Conservation (phyloP, 352 stramenopile species). For the Pythium utonaiense region DNA sequence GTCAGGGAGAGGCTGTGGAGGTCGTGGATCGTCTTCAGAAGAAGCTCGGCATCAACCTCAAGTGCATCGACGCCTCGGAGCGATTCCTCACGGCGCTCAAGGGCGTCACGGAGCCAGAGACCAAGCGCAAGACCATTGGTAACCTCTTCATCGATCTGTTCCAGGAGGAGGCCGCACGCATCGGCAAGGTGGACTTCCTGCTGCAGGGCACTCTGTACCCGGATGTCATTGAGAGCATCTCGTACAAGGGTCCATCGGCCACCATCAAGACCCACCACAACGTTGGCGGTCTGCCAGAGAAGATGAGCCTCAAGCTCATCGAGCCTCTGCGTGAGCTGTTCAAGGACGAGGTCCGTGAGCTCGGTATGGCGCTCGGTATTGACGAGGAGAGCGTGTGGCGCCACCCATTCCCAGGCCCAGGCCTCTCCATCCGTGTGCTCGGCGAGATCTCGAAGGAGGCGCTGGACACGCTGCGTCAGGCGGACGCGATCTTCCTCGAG, state of each 20-base stretch:
- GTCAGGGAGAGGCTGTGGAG: constrained; percentile 93
- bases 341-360: constrained; percentile 98
- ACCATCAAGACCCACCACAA: constrained; percentile 99
- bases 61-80: constrained; percentile 95
- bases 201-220: constrained; percentile 99
- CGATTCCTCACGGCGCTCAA: constrained; percentile 93
- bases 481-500: constrained; percentile 98
- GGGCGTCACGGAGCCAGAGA: constrained; percentile 96
- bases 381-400: constrained; percentile 97
- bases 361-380: constrained; percentile 97
- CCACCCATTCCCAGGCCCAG: constrained; percentile 98
- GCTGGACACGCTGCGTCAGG: constrained; percentile 95
- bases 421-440: constrained; percentile 98
- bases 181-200: constrained; percentile 91
- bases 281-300: constrained; percentile 96
- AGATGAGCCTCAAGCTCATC: constrained; percentile 99
- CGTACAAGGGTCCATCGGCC: constrained; percentile 96
- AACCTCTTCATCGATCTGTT: constrained; percentile 99
- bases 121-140: constrained; percentile 99
- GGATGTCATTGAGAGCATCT: constrained; percentile 99
- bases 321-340: constrained; percentile 98
- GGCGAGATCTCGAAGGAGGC: constrained; percentile 94
- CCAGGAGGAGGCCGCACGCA: constrained; percentile 86
- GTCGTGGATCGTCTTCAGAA: constrained; percentile 89
- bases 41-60: constrained; percentile 95